Percentiles rank a stretch among this genome's conserved stretches.
These are phyloP conservation scores for Fusarium neocosmosporiellum DNA, from an alignment of 2,329 filamentous ascomycete species.

Conservation along the genomic window DNA sequence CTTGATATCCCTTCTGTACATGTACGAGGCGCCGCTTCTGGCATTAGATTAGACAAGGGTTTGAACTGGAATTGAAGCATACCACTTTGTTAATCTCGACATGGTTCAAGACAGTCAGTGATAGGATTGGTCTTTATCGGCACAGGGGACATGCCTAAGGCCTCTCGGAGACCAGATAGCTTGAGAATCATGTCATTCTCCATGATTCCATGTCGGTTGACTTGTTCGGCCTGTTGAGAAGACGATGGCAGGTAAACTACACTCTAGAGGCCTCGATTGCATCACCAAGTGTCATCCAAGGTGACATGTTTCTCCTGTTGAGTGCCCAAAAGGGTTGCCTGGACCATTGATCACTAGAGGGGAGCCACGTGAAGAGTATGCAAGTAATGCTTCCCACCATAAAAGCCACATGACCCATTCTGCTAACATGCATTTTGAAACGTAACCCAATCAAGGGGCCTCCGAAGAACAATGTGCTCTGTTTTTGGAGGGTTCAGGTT, in stretches of 20 bases:
- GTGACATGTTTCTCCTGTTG: neutral
- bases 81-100: neutral
- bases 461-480: neutral
- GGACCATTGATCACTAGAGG: neutral
- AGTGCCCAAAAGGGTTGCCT: neutral
- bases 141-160: neutral
- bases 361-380: neutral
- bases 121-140: neutral
- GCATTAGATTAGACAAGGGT: slow-evolving; percentile 40
- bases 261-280: neutral
- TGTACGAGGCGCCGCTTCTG: slow-evolving; percentile 28
- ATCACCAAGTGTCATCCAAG: neutral
- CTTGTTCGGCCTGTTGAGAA: neutral
- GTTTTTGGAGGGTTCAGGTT: neutral
- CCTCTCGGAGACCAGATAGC: neutral
- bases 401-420: neutral
- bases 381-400: neutral
- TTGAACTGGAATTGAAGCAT: slow-evolving; percentile 9
- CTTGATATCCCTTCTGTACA: slow-evolving; percentile 33
- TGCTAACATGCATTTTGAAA: neutral
- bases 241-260: neutral
- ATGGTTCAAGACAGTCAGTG: neutral
- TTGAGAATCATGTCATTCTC: neutral
- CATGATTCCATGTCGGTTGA: neutral
- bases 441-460: neutral